Evolutionary conservation across 495 filamentous ascomycete species (phyloP).

Genomic region (Penicillium roqueforti): DNA sequence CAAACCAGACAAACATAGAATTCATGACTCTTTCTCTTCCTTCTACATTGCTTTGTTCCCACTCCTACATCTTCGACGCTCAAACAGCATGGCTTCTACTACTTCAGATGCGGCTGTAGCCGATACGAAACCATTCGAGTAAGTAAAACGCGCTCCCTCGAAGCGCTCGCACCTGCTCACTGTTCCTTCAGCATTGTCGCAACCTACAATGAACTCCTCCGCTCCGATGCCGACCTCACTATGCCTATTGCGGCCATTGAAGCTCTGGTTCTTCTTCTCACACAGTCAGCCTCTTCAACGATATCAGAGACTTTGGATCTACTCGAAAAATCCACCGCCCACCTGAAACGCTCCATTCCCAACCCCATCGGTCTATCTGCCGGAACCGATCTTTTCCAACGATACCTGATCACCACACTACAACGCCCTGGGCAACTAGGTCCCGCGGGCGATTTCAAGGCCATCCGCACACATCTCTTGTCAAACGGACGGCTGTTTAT

Average conservation of each 20-base stretch:
- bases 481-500: conserved; percentile 83
- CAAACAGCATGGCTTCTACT: conserved; percentile 34
- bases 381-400: conserved; percentile 92
- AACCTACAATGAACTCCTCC: conserved; percentile 56
- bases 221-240: conserved; percentile 73
- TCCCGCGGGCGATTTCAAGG: conserved; percentile 67
- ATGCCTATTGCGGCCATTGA: conserved; percentile 97
- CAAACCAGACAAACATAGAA: conserved; percentile 46
- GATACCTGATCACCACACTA: conserved; percentile 75
- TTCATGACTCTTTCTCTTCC: conserved; percentile 34
- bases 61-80: neutral
- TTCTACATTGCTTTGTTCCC: conserved; percentile 15
- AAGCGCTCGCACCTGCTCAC: conserved; percentile 16
- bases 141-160: conserved; percentile 12
- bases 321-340: conserved; percentile 66
- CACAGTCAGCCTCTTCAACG: conserved; percentile 69
- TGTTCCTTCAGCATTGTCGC: conserved; percentile 48
- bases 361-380: conserved; percentile 89
- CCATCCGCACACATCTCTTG: conserved; percentile 75
- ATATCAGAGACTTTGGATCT: conserved; percentile 90
- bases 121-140: conserved; percentile 42
- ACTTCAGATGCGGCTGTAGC: conserved; percentile 22
- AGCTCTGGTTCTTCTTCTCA: conserved; percentile 78
- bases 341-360: conserved; percentile 67
- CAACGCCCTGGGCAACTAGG: conserved; percentile 51